Percentiles rank a stretch among this genome's conserved stretches.
Conservation (phyloP, 306 rosid genomes). For the Fagus crenata region DNA sequence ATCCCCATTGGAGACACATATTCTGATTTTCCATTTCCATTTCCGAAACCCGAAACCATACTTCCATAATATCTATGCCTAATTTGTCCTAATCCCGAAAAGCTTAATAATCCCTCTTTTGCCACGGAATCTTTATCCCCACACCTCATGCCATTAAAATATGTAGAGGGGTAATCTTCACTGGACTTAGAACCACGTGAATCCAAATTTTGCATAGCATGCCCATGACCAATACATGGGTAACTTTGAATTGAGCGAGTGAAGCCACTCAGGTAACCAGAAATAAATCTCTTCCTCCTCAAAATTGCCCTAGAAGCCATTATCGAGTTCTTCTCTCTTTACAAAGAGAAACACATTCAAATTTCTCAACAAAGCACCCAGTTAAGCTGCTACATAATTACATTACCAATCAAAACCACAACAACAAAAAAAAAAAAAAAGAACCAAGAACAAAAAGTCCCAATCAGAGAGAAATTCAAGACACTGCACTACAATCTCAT, state of each 20-base stretch:
- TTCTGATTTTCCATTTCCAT: conserved; percentile 25
- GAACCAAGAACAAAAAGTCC: neutral
- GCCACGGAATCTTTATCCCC: conserved; percentile 14
- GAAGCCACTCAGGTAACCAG: conserved; percentile 33
- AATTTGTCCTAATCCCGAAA: conserved; percentile 29
- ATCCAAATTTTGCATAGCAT: conserved; percentile 23
- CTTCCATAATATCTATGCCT: conserved; percentile 21
- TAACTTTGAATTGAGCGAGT: conserved; percentile 34
- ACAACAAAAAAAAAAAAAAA: neutral
- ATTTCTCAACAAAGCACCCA: conserved; percentile 16
- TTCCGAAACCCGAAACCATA: conserved; percentile 15
- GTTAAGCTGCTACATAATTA: conserved; percentile 6
- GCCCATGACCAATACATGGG: conserved; percentile 34
- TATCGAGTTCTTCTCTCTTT: conserved; percentile 13
- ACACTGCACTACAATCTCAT: neutral
- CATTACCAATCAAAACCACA: conserved; percentile 8
- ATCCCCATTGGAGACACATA: conserved; percentile 29
- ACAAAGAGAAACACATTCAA: conserved; percentile 11
- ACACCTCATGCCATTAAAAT: conserved; percentile 1
- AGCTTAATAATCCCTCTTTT: conserved; percentile 19
- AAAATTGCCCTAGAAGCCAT: conserved; percentile 71
- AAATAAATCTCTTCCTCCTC: conserved; percentile 48
- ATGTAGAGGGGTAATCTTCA: neutral
- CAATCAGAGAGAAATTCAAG: neutral
- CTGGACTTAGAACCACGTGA: conserved; percentile 26